Base-by-base conservation (phyloP, 1,139 yeast genomes). In the Debaryomyces singareniensis region DNA sequence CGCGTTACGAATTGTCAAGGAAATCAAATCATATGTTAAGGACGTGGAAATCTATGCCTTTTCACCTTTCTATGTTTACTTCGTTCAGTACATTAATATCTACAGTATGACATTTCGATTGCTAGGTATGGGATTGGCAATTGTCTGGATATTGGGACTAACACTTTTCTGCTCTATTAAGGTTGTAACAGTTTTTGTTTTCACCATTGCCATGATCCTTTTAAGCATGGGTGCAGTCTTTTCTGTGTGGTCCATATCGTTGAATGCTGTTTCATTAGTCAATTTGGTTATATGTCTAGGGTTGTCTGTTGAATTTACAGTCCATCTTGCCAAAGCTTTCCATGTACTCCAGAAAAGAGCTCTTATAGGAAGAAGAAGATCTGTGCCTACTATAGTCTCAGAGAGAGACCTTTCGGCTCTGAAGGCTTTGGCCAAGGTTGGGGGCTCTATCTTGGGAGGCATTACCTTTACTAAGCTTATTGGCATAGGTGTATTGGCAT, bases 281-380 rank as follows among this genome's bases (percentile, higher is more conserved):
- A 91, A 91, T 45, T 66, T 91, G 37, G 71, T 91, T 18, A 89
- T 91, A 10, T 87, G 96, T 53, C 78, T 83, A 4, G 98, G 98
- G 0, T 63, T 91, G 28, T 91, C 94, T 1, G 95, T 91, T 24
- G 98, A 91, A 53, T 91, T 91, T 48, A 85, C 96, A 31, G 75
- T 83, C 16, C 97, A 91, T 50, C 69, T 91, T 34, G 83, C 89
- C 1, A 67, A 93, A 35, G 87, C 93, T 1, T 91, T 77, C 50
- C 71, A 80, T 23, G 39, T 35, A 4, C 14, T 26, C 18, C 14
- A 22, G n/a, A 29, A 30, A 10, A 18, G 12, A 12, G 10, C 25
- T 16, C 21, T 18, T n/a, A 13, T 13, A 6, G 7, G 13, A 6
- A 13, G 7, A 10, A 25, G 20, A n/a, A 10, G 5, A n/a, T 9